A percentile compares a stretch with the other conserved stretches of the same genome.
phyloP scores from a whole-genome alignment of 768 basidiomycete species.

The Tricholoma matsutake region DNA sequence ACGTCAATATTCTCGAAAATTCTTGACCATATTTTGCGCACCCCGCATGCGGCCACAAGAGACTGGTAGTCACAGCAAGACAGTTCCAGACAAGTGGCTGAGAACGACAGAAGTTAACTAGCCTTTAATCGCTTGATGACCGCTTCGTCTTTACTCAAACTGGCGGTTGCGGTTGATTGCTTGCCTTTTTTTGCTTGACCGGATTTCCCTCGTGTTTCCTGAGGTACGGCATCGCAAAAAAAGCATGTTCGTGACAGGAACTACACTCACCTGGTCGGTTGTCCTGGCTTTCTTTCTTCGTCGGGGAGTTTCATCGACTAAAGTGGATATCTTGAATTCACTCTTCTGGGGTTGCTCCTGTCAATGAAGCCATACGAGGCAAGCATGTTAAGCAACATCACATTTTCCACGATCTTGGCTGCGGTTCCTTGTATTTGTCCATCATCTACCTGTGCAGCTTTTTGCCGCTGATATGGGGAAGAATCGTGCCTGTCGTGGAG shows the following conservation, averaged over 20 bases:
- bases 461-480: constrained; percentile 10
- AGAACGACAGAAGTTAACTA: constrained; percentile 5
- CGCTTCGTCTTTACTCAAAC: constrained; percentile 61
- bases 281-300: constrained; percentile 12
- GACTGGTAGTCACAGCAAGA: constrained; percentile 37
- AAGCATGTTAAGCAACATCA: neutral
- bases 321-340: constrained; percentile 59
- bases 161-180: constrained; percentile 28
- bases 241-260: neutral
- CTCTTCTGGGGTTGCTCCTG: constrained; percentile 28
- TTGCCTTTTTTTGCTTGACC: constrained; percentile 18
- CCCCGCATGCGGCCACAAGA: constrained; percentile 69
- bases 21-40: constrained; percentile 75
- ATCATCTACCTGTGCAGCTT: constrained; percentile 7
- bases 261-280: neutral
- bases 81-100: neutral
- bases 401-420: neutral
- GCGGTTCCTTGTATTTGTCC: neutral
- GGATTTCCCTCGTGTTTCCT: neutral
- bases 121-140: constrained; percentile 76
- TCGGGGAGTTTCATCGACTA: constrained; percentile 58
- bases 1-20: constrained; percentile 60
- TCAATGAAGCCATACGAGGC: neutral
- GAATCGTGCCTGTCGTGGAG: neutral
- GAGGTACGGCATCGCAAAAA: neutral